Base-by-base conservation (phyloP, 108 stramenopile species). In the Discostella stelligeroides region DNA sequence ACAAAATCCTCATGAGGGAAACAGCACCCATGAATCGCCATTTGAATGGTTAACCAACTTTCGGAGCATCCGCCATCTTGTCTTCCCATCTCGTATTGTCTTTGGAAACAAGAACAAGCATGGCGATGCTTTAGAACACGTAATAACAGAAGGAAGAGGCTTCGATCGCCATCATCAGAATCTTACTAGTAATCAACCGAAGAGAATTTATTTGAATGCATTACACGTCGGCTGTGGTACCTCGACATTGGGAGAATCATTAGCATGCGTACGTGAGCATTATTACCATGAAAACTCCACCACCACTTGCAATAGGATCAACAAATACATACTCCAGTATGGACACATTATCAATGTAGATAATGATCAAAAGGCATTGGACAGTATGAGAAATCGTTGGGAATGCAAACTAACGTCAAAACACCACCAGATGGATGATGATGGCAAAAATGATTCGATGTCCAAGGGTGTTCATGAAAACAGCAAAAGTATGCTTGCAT, bases 211-310 rank as follows among this genome's bases (percentile, higher is more conserved):
- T 38, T 40, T 80, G 56, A 82, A 71, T 18, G 90, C 86, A 20
- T 53, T 94, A 11, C 88, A 94, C 69, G 78, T 94, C 0, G 93
- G 93, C 25, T 84, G 87, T 53, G 93, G 93, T 6, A 90, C 84
- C 29, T 88, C 87, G 28, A 79, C 76, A 15, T 58, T 88, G n/a
- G 88, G 88, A 45, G 90, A 94, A 76, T 86, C 70, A 51, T 58
- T 94, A 14, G 47, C 85, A 0, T 50, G 23, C 56, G 63, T 70
- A 27, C 48, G 48, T 4, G 76, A 77, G 49, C 39, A n/a, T 34
- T 25, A 68, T 8, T 15, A 17, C 29, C 20, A 7, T 51, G 29
- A 1, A 50, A 0, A n/a, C 20, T 9, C 34, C 25, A 57, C 10
- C 56, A 57, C 0, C 28, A 57, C 1, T 11, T 14, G 49, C 49